phyloP scores from a whole-genome alignment of 208 protist species.

The Strigomonas culicis region DNA sequence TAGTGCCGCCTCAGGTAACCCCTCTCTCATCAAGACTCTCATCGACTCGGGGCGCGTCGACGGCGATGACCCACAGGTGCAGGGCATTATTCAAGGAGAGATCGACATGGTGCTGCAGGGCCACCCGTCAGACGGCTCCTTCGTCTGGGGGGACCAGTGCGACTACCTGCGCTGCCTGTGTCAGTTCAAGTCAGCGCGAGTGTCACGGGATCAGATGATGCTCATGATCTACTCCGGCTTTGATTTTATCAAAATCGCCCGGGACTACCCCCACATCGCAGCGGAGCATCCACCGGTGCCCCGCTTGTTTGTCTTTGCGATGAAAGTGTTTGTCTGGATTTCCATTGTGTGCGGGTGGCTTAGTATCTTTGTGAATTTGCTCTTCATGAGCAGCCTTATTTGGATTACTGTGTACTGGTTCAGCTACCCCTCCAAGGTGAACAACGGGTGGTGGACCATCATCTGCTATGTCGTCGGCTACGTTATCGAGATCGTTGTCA shows the following conservation, averaged over 20 bases:
- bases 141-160: constrained; percentile 42
- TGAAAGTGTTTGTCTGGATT: constrained; percentile 23
- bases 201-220: constrained; percentile 60
- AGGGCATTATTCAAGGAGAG: constrained; percentile 65
- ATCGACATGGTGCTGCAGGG: constrained; percentile 49
- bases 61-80: constrained; percentile 45
- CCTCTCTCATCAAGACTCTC: constrained; percentile 54
- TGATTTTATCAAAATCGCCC: constrained; percentile 74
- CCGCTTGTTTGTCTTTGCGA: constrained; percentile 17
- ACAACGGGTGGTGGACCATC: constrained; percentile 77
- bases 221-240: constrained; percentile 77
- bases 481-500: constrained; percentile 55
- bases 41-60: constrained; percentile 61
- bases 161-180: constrained; percentile 67
- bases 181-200: constrained; percentile 40
- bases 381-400: constrained; percentile 38
- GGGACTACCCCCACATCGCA: constrained; percentile 65
- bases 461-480: constrained; percentile 72
- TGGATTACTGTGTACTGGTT: constrained; percentile 70
- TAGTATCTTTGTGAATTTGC: constrained; percentile 37
- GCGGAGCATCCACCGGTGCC: constrained; percentile 17
- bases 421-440: constrained; percentile 11
- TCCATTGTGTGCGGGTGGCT: constrained; percentile 36
- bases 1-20: constrained; percentile 42
- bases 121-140: constrained; percentile 36